These are phyloP conservation scores for Lachnellula subtilissima DNA, from an alignment of 2,329 filamentous ascomycete genomes.

Conservation along the genomic window DNA sequence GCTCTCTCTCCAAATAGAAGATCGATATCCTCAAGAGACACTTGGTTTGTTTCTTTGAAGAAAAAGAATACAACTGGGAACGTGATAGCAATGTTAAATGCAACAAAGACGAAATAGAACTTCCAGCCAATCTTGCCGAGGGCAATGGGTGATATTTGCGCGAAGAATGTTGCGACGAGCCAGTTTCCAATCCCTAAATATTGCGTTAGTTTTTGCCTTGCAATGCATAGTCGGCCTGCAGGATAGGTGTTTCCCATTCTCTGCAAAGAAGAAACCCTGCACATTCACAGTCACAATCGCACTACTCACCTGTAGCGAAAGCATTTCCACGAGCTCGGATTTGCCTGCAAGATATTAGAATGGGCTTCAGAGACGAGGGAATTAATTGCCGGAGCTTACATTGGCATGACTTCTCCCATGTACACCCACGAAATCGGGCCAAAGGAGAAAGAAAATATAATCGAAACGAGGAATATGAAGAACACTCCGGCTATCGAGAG, in stretches of 20 bases:
- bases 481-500: slow-evolving; percentile 58
- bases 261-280: too few relatives aligned
- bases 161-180: slow-evolving; percentile 55
- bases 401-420: slow-evolving; percentile 8
- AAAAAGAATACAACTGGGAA: slow-evolving; percentile 32
- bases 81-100: slow-evolving; percentile 30
- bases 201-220: too few relatives aligned
- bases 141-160: slow-evolving; percentile 52
- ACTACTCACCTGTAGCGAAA: slow-evolving; percentile 43
- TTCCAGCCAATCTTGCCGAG: slow-evolving; percentile 44
- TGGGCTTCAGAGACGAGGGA: slow-evolving; percentile 45
- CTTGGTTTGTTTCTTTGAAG: slow-evolving; percentile 31
- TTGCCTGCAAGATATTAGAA: slow-evolving; percentile 60
- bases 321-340: slow-evolving; percentile 56
- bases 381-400: not conserved
- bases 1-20: slow-evolving; percentile 34
- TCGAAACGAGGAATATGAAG: slow-evolving; percentile 59
- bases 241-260: too few relatives aligned
- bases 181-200: slow-evolving; percentile 47
- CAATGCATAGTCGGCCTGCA: too few relatives aligned
- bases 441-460: slow-evolving; percentile 56
- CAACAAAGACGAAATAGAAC: slow-evolving; percentile 54
- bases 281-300: too few relatives aligned
- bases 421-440: slow-evolving; percentile 48
- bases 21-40: slow-evolving; percentile 32